Conservation (phyloP, 148 eudicot species). For the Selenicereus undatus region DNA sequence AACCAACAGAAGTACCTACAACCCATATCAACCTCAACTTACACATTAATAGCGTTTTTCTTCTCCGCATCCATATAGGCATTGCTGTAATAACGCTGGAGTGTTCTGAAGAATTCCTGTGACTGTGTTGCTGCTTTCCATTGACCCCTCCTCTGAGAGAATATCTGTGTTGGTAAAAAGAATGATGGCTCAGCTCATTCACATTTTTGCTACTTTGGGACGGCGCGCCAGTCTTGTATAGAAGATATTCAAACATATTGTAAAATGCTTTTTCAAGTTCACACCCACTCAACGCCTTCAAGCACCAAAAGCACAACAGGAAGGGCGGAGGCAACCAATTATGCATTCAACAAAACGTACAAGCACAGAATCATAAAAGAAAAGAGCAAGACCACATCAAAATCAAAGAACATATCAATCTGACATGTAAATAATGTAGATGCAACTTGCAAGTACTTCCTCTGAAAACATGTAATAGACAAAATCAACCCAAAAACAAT, state of each 20-base stretch:
- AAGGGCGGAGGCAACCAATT: background rate
- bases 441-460: too few species aligned
- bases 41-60: slow-evolving; percentile 90
- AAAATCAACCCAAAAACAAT: background rate
- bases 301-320: too few species aligned
- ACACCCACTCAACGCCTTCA: too few species aligned
- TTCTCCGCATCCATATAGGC: slow-evolving; percentile 91
- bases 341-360: background rate
- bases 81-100: slow-evolving; percentile 83
- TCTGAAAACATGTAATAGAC: background rate
- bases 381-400: background rate
- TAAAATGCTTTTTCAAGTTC: too few species aligned
- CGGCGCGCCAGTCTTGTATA: background rate
- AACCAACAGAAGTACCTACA: background rate
- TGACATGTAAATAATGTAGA: too few species aligned
- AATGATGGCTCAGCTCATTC: slow-evolving; percentile 9
- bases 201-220: background rate
- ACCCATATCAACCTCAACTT: slow-evolving; percentile 25
- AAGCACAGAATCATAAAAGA: background rate
- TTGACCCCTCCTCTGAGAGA: slow-evolving; percentile 82
- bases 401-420: background rate
- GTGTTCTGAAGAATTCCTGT: slow-evolving; percentile 85
- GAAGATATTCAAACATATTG: background rate
- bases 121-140: slow-evolving; percentile 94
- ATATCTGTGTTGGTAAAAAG: slow-evolving; percentile 49